phyloP scores from a whole-genome alignment of 1,139 yeast species.

The Nakaseomyces bracarensis region DNA sequence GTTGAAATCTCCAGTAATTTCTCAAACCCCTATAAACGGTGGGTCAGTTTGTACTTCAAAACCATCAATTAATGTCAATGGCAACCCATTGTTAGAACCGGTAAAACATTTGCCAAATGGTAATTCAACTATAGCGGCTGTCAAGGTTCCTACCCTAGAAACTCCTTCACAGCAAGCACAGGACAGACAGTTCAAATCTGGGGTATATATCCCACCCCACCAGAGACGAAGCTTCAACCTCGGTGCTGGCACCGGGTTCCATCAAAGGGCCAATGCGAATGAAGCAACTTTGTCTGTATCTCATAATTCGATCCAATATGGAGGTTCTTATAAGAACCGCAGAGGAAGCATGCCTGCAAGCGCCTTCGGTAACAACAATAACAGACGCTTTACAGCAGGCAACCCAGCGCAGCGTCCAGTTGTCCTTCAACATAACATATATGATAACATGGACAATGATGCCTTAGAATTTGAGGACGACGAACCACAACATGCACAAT shows the following conservation, averaged over 20 bases:
- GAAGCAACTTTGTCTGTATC: constrained; percentile 23
- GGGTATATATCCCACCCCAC: constrained; percentile 42
- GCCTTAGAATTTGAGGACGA: constrained; percentile 32
- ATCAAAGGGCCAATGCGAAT: constrained; percentile 13
- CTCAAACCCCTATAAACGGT: constrained; percentile 7
- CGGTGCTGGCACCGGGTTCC: constrained; percentile 8
- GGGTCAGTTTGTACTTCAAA: neutral
- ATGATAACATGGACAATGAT: constrained; percentile 25
- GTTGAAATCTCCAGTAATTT: constrained; percentile 24
- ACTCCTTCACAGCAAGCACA: constrained; percentile 8
- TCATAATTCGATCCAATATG: constrained; percentile 19
- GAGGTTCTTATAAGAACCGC: constrained; percentile 10
- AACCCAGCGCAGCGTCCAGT: neutral
- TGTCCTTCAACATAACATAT: constrained; percentile 17
- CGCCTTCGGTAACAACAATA: constrained; percentile 1
- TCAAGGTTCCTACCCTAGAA: neutral
- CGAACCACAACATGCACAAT: constrained; percentile 12
- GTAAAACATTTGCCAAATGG: neutral
- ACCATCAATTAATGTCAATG: constrained; percentile 1
- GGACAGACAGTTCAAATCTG: constrained; percentile 28
- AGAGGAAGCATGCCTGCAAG: constrained; percentile 11
- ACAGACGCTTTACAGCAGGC: constrained; percentile 3
- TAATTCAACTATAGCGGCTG: neutral
- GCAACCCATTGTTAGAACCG: neutral
- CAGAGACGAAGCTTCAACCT: constrained; percentile 34